phyloP scores from a whole-genome alignment of 106 monocot genomes.

The Acorus gramineus region DNA sequence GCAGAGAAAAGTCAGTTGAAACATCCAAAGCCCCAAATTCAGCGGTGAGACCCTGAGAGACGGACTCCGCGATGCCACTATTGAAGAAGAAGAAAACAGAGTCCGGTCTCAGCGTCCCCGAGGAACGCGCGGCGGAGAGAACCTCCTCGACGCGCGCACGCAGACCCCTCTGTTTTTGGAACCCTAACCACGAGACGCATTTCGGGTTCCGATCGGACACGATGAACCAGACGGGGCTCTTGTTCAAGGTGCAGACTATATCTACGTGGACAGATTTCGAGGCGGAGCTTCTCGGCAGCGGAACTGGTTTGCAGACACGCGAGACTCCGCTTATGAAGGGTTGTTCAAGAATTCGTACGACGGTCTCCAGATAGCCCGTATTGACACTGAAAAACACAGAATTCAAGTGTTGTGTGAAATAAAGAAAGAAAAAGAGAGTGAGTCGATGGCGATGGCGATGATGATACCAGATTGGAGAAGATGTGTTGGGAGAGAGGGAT shows the following conservation, averaged over 20 bases:
- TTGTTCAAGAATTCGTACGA: conserved; percentile 47
- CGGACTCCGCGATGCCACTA: conserved; percentile 39
- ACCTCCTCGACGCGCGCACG: conserved; percentile 21
- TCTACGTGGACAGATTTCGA: conserved; percentile 35
- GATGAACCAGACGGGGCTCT: conserved; percentile 57
- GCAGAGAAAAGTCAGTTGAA: conserved; percentile 14
- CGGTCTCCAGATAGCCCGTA: conserved; percentile 42
- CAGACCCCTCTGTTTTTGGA: conserved; percentile 13
- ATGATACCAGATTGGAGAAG: conserved; percentile 29
- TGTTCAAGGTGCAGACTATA: conserved; percentile 45
- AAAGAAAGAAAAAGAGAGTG: too few species aligned
- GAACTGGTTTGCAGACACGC: conserved; percentile 37
- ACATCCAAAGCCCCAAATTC: conserved; percentile 46
- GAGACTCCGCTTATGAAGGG: conserved; percentile 45
- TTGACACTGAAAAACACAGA: too few species aligned
- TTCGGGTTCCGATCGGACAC: conserved; percentile 77
- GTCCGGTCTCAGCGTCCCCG: conserved; percentile 27
- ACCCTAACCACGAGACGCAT: conserved; percentile 32
- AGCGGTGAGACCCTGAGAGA: conserved; percentile 5
- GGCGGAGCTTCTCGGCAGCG: background rate
- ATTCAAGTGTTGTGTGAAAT: too few species aligned
- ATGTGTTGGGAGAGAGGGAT: background rate
- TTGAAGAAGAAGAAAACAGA: conserved; percentile 52
- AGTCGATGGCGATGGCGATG: too few species aligned
- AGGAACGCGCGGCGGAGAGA: conserved; percentile 27